Evolutionary conservation across 805 yeast species (phyloP), one percentile per base, ranked within the genome.

Genomic region (Candida cerambycidarum): DNA sequence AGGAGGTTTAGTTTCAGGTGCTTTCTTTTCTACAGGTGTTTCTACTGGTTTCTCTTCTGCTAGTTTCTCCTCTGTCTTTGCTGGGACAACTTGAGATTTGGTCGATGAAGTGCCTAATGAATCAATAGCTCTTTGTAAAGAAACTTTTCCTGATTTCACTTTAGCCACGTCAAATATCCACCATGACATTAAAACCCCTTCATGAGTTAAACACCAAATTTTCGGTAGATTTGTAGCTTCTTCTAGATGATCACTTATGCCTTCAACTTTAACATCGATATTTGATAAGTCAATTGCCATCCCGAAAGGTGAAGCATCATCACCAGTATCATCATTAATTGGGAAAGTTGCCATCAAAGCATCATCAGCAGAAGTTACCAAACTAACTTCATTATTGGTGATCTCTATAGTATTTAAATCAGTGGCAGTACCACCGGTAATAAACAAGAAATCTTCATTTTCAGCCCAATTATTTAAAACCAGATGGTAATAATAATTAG

Each of bases 311-410:
- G 84, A 75, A 11, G 85, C 76, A 53, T 88, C 95, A 39, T 76
- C 82, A 35, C 76, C 82, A n/a, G n/a, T n/a, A 0, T 71, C 82
- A 7, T 79, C 82, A 54, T 78, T 79, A 51, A 87, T 67, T 1
- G 96, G 96, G 48, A 88, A 66, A 18, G 79, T 74, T 0, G 96
- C 95, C 38, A 85, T 72, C 52, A 79, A 80, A 3, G 82, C 69
- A 55, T 89, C 97, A 51, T 84, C 85, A 3, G 75, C 60, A 7
- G 82, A 82, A 23, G 65, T 65, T 1, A 83, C 54, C 2, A 54
- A 32, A 12, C 45, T 36, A 3, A 51, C 27, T 0, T 50, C 31
- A 3, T 38, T 35, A 10, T 32, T 31, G 4, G 50, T 53, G 18
- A 34, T 23, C 10, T n/a, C 9, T 10, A 54, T 34, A 4, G 43